Percentiles rank a stretch among this genome's conserved stretches.
These are phyloP conservation scores for Rhizophora mangle DNA, from an alignment of 345 rosid species.

Conservation along the genomic window DNA sequence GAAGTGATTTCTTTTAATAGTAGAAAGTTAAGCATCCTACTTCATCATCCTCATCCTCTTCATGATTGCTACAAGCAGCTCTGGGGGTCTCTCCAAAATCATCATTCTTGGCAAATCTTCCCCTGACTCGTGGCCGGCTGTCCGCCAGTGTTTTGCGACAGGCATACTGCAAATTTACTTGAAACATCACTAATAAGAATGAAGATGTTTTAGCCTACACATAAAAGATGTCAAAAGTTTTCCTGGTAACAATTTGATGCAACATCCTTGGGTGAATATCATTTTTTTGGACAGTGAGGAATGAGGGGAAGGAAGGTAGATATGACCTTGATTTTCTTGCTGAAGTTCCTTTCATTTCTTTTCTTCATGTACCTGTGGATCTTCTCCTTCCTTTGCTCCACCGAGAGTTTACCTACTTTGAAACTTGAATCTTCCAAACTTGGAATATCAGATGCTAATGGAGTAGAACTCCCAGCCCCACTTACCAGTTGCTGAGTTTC, in stretches of 20 bases:
- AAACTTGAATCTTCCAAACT: conserved; percentile 69
- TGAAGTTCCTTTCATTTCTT: conserved; percentile 87
- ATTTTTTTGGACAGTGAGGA: not conserved
- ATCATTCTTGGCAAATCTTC: conserved; percentile 91
- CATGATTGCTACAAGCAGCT: conserved; percentile 51
- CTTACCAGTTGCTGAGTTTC: conserved; percentile 50
- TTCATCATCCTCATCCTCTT: conserved; percentile 66
- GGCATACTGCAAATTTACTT: conserved; percentile 57
- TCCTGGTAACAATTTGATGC: no score
- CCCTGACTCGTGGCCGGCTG: conserved; percentile 88
- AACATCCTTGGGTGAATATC: not conserved
- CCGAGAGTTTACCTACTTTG: conserved; percentile 67
- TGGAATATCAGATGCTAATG: conserved; percentile 56
- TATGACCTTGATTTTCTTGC: conserved; percentile 91
- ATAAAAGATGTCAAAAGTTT: no score
- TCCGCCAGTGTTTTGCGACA: conserved; percentile 93
- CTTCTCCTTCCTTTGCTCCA: conserved; percentile 89
- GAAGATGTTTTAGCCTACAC: not conserved
- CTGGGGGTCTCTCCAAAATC: conserved; percentile 59
- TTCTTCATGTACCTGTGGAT: conserved; percentile 92
- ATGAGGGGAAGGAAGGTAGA: not conserved
- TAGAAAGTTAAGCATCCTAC: conserved; percentile 34
- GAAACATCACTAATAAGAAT: not conserved
- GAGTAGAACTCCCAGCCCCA: conserved; percentile 33
- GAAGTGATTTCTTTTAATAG: not conserved